A percentile compares a stretch with the other conserved stretches of the same genome.
Evolutionary conservation across 2,329 filamentous ascomycete species (phyloP).

Genomic region (Neonectria coccinea): DNA sequence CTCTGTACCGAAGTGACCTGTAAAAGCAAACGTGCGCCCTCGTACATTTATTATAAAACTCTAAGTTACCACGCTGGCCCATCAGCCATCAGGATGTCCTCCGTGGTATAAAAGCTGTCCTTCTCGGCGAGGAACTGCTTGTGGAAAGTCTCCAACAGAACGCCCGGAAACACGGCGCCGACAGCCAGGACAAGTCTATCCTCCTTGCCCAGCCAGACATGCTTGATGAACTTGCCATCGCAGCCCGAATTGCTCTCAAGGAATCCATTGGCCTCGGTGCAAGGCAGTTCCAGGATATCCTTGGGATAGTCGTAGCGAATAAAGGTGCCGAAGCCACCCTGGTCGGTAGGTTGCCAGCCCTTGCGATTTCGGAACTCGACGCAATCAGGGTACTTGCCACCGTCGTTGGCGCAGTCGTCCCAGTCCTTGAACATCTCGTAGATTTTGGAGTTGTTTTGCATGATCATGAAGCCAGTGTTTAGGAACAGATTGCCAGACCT

Average conservation of each 20-base stretch:
- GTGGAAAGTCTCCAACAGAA: not conserved
- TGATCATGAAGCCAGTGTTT: constrained; percentile 66
- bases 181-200: not conserved
- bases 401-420: constrained; percentile 56
- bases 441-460: constrained; percentile 61
- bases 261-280: constrained; percentile 58
- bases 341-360: constrained; percentile 52
- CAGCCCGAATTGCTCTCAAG: constrained; percentile 53
- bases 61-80: not conserved
- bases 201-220: constrained; percentile 57
- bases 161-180: not conserved
- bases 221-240: constrained; percentile 55
- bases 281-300: constrained; percentile 55
- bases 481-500: constrained; percentile 54
- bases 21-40: not conserved
- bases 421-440: constrained; percentile 62
- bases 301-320: constrained; percentile 56
- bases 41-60: not conserved
- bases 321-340: constrained; percentile 57
- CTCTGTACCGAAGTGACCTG: not conserved
- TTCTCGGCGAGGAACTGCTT: not conserved
- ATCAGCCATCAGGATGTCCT: not conserved
- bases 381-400: constrained; percentile 53
- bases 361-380: constrained; percentile 52
- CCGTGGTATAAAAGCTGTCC: not conserved